These are phyloP conservation scores for Ogataea degrootiae DNA, from an alignment of 805 yeast species.

Conservation along the genomic window DNA sequence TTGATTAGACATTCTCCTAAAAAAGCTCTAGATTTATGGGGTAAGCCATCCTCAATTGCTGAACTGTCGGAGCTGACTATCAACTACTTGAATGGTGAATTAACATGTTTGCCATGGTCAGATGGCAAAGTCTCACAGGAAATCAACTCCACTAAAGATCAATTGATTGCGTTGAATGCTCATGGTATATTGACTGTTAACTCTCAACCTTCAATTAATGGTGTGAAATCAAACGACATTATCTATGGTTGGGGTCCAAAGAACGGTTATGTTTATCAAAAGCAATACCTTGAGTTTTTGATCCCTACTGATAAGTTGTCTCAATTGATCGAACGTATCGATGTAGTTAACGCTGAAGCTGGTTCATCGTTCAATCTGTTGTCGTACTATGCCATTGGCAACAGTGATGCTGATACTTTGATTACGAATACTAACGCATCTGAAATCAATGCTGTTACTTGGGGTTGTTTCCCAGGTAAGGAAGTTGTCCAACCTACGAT, in stretches of 20 bases:
- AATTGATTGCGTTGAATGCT: conserved; percentile 59
- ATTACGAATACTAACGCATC: conserved; percentile 60
- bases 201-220: conserved; percentile 92
- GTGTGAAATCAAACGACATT: conserved; percentile 63
- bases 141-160: conserved; percentile 53
- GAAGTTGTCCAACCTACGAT: conserved; percentile 95
- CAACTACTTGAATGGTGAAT: conserved; percentile 64
- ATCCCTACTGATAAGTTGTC: conserved; percentile 50
- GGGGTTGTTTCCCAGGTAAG: conserved; percentile 97
- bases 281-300: conserved; percentile 85
- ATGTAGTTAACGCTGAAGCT: conserved; percentile 34
- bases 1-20: conserved; percentile 78
- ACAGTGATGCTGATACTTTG: conserved; percentile 48
- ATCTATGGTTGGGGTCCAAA: conserved; percentile 94
- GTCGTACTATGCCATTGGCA: conserved; percentile 74
- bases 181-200: conserved; percentile 77
- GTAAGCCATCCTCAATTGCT: conserved; percentile 55
- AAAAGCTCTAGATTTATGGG: conserved; percentile 85
- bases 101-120: conserved; percentile 86
- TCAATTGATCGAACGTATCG: conserved; percentile 39
- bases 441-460: conserved; percentile 90
- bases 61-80: conserved; percentile 64
- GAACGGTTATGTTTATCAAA: conserved; percentile 90
- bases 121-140: conserved; percentile 85
- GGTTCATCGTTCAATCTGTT: conserved; percentile 44